A percentile compares a stretch with the other conserved stretches of the same genome.
Conservation (phyloP, 805 yeast genomes). For the Scheffersomyces spartinae region DNA sequence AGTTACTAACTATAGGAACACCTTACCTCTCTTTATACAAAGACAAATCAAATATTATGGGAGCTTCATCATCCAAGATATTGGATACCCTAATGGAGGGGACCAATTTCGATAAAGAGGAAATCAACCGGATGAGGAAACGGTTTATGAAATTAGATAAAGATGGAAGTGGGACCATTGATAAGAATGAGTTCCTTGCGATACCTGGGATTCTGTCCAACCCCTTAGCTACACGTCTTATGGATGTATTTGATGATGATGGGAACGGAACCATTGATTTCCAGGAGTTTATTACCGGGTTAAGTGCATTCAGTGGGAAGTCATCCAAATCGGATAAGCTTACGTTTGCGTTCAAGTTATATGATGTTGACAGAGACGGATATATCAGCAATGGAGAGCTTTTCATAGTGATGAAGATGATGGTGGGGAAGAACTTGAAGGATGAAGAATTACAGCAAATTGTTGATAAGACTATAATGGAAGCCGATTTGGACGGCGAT, state of each 20-base stretch:
- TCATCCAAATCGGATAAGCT: constrained; percentile 75
- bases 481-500: constrained; percentile 81
- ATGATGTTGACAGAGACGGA: constrained; percentile 94
- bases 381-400: constrained; percentile 91
- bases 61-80: constrained; percentile 46
- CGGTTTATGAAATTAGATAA: constrained; percentile 92
- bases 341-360: constrained; percentile 81
- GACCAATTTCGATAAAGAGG: constrained; percentile 80
- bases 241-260: constrained; percentile 91
- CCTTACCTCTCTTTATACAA: too few species aligned
- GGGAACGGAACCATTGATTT: constrained; percentile 91
- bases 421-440: constrained; percentile 89
- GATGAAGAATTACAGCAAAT: constrained; percentile 88
- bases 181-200: constrained; percentile 77
- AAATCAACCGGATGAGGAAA: constrained; percentile 81
- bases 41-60: too few species aligned
- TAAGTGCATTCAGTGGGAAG: constrained; percentile 79
- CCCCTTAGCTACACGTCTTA: constrained; percentile 80
- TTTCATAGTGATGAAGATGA: constrained; percentile 82
- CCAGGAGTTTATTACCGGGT: constrained; percentile 81
- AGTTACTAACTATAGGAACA: too few species aligned
- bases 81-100: constrained; percentile 69
- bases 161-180: constrained; percentile 87
- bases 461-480: constrained; percentile 94
- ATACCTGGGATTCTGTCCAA: constrained; percentile 89